These are phyloP conservation scores for Pythium phragmitis DNA, from an alignment of 352 stramenopile species.

Conservation along the genomic window DNA sequence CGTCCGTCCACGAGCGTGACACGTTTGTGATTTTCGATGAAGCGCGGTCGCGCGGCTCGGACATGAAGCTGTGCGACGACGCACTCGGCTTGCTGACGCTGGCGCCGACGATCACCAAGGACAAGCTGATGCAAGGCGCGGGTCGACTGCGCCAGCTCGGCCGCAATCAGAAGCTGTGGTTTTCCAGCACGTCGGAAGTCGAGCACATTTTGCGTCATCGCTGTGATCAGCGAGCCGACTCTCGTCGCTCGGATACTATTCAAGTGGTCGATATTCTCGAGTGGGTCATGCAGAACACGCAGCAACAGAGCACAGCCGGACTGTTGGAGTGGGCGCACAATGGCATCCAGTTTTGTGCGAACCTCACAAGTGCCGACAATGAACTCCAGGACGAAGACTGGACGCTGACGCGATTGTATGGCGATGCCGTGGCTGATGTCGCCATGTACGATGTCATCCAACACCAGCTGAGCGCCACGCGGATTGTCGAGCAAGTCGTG, in stretches of 20 bases:
- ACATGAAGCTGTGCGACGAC: slow-evolving; percentile 80
- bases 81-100: slow-evolving; percentile 81
- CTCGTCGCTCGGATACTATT: neutral
- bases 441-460: slow-evolving; percentile 24
- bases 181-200: slow-evolving; percentile 71
- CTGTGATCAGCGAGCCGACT: neutral
- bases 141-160: slow-evolving; percentile 84
- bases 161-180: slow-evolving; percentile 59
- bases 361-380: slow-evolving; percentile 1
- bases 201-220: slow-evolving; percentile 34
- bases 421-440: neutral
- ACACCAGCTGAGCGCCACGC: slow-evolving; percentile 32
- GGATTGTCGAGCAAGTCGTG: slow-evolving; percentile 20
- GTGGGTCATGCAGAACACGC: slow-evolving; percentile 90
- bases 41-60: slow-evolving; percentile 77
- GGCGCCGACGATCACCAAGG: slow-evolving; percentile 84
- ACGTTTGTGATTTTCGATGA: slow-evolving; percentile 93
- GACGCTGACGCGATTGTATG: slow-evolving; percentile 17
- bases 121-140: slow-evolving; percentile 92
- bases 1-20: slow-evolving; percentile 69
- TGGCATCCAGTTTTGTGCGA: slow-evolving; percentile 60
- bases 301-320: slow-evolving; percentile 51
- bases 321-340: slow-evolving; percentile 80
- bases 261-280: slow-evolving; percentile 41
- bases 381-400: slow-evolving; percentile 44